Conservation (phyloP, 495 filamentous ascomycete species). For the Tuber magnatum region DNA sequence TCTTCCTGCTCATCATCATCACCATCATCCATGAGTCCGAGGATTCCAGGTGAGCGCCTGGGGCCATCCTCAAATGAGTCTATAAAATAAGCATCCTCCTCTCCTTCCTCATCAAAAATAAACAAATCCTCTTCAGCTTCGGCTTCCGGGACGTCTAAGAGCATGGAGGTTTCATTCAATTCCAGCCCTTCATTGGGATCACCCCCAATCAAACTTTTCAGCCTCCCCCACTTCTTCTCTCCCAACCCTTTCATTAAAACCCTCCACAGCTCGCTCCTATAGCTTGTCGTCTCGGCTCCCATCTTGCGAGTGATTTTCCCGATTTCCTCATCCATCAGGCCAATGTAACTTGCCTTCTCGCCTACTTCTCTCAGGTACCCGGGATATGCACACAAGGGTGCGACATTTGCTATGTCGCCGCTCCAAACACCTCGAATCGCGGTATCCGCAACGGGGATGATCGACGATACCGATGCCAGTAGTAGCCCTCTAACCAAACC, state of each 20-base stretch:
- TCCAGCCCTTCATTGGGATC: slow-evolving; percentile 1
- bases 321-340: slow-evolving; percentile 17
- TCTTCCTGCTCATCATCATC: background rate
- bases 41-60: background rate
- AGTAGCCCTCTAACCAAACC: background rate
- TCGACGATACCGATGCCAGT: background rate
- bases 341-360: slow-evolving; percentile 15
- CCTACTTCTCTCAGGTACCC: slow-evolving; percentile 20
- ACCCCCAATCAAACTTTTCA: slow-evolving; percentile 17
- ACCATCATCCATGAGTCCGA: slow-evolving; percentile 9
- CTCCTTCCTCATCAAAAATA: background rate
- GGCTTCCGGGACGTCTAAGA: slow-evolving; percentile 7
- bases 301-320: slow-evolving; percentile 7
- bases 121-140: slow-evolving; percentile 11
- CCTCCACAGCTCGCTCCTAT: slow-evolving; percentile 9
- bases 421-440: slow-evolving; percentile 19
- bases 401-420: slow-evolving; percentile 3
- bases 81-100: background rate
- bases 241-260: slow-evolving; percentile 13
- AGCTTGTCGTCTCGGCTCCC: background rate
- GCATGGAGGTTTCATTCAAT: slow-evolving; percentile 1
- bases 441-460: slow-evolving; percentile 14
- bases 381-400: slow-evolving; percentile 19
- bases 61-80: background rate
- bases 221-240: slow-evolving; percentile 9